phyloP scores from a whole-genome alignment of 2,329 filamentous ascomycete genomes.

The Exophiala mesophila region DNA sequence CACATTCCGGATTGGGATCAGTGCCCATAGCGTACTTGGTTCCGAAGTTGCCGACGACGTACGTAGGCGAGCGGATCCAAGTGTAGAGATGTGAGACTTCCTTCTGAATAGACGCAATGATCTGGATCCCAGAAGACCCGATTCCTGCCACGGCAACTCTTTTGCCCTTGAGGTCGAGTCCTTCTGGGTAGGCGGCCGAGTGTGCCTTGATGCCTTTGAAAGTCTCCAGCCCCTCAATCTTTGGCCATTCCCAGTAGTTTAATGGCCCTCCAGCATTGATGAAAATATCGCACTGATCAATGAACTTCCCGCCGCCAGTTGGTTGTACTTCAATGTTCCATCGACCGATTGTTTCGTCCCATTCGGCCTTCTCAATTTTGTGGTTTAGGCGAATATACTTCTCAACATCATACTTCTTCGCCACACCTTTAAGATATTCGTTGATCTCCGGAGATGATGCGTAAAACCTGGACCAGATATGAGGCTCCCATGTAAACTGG shows the following conservation, averaged over 20 bases:
- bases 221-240: slow-evolving; percentile 30
- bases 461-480: slow-evolving; percentile 24
- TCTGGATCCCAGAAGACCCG: slow-evolving; percentile 25
- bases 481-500: slow-evolving; percentile 12
- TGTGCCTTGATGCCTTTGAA: slow-evolving; percentile 34
- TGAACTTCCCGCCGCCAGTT: background rate
- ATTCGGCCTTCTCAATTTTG: background rate
- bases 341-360: slow-evolving; percentile 7
- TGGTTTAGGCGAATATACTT: slow-evolving; percentile 2
- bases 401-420: slow-evolving; percentile 18
- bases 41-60: slow-evolving; percentile 47
- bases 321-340: slow-evolving; percentile 12
- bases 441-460: slow-evolving; percentile 26
- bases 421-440: slow-evolving; percentile 27
- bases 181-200: slow-evolving; percentile 30
- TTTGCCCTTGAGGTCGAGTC: slow-evolving; percentile 19
- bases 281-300: slow-evolving; percentile 22
- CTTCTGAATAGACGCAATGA: slow-evolving; percentile 34
- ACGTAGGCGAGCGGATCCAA: slow-evolving; percentile 41
- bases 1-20: slow-evolving; percentile 46
- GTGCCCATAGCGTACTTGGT: slow-evolving; percentile 44
- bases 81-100: slow-evolving; percentile 22
- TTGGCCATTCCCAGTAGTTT: slow-evolving; percentile 28
- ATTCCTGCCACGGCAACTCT: slow-evolving; percentile 25
- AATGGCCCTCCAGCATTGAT: slow-evolving; percentile 27